phyloP scores from a whole-genome alignment of 1,139 yeast species.

The Nadsonia commutata region DNA sequence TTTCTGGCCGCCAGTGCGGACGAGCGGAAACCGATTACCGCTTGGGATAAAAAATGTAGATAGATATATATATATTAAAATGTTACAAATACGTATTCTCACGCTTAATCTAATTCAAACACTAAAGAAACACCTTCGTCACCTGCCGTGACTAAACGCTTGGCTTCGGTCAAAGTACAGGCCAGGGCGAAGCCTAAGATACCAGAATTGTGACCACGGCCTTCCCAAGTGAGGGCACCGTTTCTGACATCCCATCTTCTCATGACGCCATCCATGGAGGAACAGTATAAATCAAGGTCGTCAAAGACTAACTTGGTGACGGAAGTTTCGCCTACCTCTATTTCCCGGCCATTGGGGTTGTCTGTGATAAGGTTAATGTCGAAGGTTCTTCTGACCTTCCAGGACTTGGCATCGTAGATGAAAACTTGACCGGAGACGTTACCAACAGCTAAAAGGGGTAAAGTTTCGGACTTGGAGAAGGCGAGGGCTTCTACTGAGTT shows the following conservation, averaged over 20 bases:
- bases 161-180: constrained; percentile 33
- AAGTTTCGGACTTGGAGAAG: constrained; percentile 51
- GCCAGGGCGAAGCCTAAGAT: constrained; percentile 64
- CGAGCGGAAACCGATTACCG: too few relatives aligned
- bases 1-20: too few relatives aligned
- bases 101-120: constrained; percentile 29
- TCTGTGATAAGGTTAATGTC: neutral
- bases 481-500: constrained; percentile 73
- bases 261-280: constrained; percentile 74
- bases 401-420: constrained; percentile 67
- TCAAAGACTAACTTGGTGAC: constrained; percentile 68
- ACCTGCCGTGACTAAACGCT: constrained; percentile 80
- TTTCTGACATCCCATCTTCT: constrained; percentile 84
- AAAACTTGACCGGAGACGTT: constrained; percentile 76
- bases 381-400: constrained; percentile 65
- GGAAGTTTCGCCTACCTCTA: constrained; percentile 56
- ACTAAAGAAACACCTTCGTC: constrained; percentile 90
- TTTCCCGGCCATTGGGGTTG: neutral
- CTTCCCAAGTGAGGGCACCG: constrained; percentile 58
- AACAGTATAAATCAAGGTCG: constrained; percentile 44
- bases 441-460: constrained; percentile 62
- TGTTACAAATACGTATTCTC: too few relatives aligned
- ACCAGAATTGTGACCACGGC: constrained; percentile 91
- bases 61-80: too few relatives aligned
- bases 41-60: too few relatives aligned